phyloP scores from a whole-genome alignment of 805 yeast species.

The Candida sakaeoensis region DNA sequence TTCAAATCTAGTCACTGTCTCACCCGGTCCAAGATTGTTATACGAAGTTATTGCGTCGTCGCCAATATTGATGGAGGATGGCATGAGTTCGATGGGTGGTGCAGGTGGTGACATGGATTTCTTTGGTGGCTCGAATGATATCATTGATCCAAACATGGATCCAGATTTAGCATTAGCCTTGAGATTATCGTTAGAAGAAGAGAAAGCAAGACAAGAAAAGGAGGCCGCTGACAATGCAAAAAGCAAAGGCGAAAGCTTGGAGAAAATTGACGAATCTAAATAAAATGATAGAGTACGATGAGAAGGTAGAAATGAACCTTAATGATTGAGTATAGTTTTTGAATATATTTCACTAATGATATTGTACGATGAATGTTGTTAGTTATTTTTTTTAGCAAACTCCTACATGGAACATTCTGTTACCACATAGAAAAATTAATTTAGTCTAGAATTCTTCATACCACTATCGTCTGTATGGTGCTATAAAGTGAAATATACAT shows the following conservation, averaged over 20 bases:
- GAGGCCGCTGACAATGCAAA: slow-evolving; percentile 41
- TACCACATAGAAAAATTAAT: too few relatives aligned
- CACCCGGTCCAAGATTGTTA: slow-evolving; percentile 82
- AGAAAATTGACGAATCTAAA: slow-evolving; percentile 28
- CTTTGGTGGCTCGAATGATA: slow-evolving; percentile 34
- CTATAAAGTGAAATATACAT: too few relatives aligned
- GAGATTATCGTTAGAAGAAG: slow-evolving; percentile 92
- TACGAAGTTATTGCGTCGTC: slow-evolving; percentile 80
- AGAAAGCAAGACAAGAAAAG: slow-evolving; percentile 85
- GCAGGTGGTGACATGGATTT: slow-evolving; percentile 42
- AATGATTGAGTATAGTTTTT: too few relatives aligned
- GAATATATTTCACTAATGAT: too few relatives aligned
- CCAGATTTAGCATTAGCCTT: slow-evolving; percentile 96
- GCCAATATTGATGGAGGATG: slow-evolving; percentile 67
- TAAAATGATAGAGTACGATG: slow-evolving; percentile 16
- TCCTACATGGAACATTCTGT: too few relatives aligned
- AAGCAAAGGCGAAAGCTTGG: slow-evolving; percentile 21
- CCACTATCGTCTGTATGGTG: too few relatives aligned
- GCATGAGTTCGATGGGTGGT: slow-evolving; percentile 43
- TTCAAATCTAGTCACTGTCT: slow-evolving; percentile 78
- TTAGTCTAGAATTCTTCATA: too few relatives aligned
- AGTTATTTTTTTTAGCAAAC: too few relatives aligned
- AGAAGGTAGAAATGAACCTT: too few relatives aligned
- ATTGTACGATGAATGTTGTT: too few relatives aligned
- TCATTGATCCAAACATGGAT: slow-evolving; percentile 81